phyloP scores from a whole-genome alignment of 108 stramenopile species.

The Nitzschia inconspicua region DNA sequence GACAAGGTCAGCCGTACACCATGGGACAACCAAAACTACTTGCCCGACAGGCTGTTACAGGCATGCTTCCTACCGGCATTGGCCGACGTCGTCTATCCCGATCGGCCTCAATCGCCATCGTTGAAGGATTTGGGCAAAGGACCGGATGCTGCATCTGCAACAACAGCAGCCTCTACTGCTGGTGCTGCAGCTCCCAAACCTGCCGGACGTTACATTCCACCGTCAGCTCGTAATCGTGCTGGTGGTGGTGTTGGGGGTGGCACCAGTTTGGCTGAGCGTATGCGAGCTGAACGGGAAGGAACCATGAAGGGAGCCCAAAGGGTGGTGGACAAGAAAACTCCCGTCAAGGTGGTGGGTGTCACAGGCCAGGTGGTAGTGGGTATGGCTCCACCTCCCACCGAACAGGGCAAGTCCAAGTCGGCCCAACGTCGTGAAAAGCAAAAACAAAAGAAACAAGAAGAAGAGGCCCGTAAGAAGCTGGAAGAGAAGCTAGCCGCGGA shows the following conservation, averaged over 20 bases:
- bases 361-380: constrained; percentile 54
- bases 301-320: constrained; percentile 52
- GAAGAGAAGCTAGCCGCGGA: constrained; percentile 46
- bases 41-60: constrained; percentile 63
- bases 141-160: constrained; percentile 22
- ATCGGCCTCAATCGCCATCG: constrained; percentile 82
- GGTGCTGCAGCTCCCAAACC: constrained; percentile 42
- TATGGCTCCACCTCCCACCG: constrained; percentile 21
- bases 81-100: constrained; percentile 54
- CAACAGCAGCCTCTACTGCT: constrained; percentile 20
- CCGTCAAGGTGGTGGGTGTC: constrained; percentile 28
- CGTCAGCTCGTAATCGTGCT: constrained; percentile 53
- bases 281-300: constrained; percentile 80
- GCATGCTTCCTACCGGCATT: constrained; percentile 66
- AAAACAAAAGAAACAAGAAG: constrained; percentile 48
- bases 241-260: constrained; percentile 47
- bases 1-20: constrained; percentile 46
- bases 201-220: constrained; percentile 67
- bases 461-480: constrained; percentile 45
- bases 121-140: constrained; percentile 27
- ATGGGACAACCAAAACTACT: constrained; percentile 76
- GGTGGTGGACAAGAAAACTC: constrained; percentile 6
- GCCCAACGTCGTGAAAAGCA: constrained; percentile 72
- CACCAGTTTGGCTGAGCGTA: constrained; percentile 67
- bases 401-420: constrained; percentile 66